These are phyloP conservation scores for Noccaea bulbosa DNA, from an alignment of 345 rosid genomes.

Conservation along the genomic window DNA sequence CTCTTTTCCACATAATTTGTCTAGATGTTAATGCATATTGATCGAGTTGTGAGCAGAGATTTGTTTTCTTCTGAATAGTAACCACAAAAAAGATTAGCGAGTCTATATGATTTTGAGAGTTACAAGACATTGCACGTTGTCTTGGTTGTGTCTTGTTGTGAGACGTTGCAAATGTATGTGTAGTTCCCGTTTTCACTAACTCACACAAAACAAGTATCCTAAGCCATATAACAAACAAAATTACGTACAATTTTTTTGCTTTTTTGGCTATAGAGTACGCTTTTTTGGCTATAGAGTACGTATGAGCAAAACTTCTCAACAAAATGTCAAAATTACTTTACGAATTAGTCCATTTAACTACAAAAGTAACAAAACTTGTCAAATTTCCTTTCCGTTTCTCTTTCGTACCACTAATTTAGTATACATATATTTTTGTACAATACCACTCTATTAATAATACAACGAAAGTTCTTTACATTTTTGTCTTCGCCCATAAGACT, in stretches of 20 bases:
- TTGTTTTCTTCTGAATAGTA: constrained; percentile 33
- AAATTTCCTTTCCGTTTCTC: background rate
- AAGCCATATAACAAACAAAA: background rate
- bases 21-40: constrained; percentile 31
- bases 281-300: no score
- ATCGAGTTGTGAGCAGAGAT: constrained; percentile 31
- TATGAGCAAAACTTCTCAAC: background rate
- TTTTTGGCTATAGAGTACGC: background rate
- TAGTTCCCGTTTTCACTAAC: constrained; percentile 31
- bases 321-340: background rate
- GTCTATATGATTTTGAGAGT: constrained; percentile 40
- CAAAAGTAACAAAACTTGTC: background rate
- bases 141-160: constrained; percentile 41
- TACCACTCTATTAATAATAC: constrained; percentile 1
- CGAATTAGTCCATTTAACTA: background rate
- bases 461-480: constrained; percentile 16
- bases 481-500: constrained; percentile 6
- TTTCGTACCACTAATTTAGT: background rate
- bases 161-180: constrained; percentile 24
- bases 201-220: constrained; percentile 40
- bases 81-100: constrained; percentile 25
- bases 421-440: background rate
- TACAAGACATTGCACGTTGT: constrained; percentile 48
- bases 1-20: constrained; percentile 21
- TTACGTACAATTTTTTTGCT: no score